Percentiles rank a stretch among this genome's conserved stretches.
phyloP scores from a whole-genome alignment of 192 early-diverging fungal genomes.

The Coemansia sp. region DNA sequence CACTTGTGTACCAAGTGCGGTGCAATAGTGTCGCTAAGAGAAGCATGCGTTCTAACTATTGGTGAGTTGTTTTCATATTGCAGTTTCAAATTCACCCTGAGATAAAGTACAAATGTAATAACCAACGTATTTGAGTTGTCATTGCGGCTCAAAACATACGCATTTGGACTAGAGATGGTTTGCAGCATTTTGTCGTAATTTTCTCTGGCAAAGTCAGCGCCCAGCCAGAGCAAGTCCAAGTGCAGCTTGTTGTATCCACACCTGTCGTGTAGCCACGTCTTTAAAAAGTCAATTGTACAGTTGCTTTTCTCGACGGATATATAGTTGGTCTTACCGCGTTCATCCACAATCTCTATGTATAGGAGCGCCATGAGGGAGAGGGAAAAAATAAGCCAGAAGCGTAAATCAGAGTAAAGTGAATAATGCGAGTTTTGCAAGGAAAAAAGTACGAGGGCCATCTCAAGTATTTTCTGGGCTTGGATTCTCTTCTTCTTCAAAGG shows the following conservation, averaged over 20 bases:
- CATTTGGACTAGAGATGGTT: neutral
- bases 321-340: conserved; percentile 3
- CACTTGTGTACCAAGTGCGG: conserved; percentile 9
- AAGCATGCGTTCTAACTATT: neutral
- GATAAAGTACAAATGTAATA: conserved; percentile 2
- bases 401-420: neutral
- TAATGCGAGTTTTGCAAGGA: neutral
- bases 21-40: neutral
- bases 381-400: neutral
- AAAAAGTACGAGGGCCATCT: neutral
- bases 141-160: neutral
- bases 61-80: conserved; percentile 5
- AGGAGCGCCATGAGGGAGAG: neutral
- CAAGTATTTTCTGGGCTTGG: neutral
- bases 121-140: neutral
- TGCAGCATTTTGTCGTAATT: conserved; percentile 10
- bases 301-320: neutral
- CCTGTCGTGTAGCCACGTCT: conserved; percentile 3
- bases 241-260: conserved; percentile 5
- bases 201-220: neutral
- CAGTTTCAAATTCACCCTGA: neutral
- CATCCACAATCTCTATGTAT: conserved; percentile 8
- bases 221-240: neutral
- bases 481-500: neutral
- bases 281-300: conserved; percentile 1